A percentile compares a stretch with the other conserved stretches of the same genome.
Evolutionary conservation across 129 eudicot genomes (phyloP).

Genomic region (Lactuca saligna): DNA sequence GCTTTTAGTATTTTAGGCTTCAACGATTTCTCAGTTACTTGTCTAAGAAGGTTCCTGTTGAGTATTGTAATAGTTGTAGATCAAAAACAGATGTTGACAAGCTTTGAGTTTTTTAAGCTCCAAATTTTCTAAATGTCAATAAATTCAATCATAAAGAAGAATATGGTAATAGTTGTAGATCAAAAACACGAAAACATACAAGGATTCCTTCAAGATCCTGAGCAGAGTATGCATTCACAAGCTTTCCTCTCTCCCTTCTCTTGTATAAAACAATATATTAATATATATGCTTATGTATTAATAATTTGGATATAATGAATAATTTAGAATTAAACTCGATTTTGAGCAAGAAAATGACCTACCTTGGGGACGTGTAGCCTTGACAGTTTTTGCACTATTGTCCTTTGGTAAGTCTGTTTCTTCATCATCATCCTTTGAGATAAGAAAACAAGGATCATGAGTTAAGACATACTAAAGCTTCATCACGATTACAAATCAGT

Average conservation of each 20-base stretch:
- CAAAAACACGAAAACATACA: constrained; percentile 41
- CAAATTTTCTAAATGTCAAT: neutral
- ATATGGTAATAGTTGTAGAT: neutral
- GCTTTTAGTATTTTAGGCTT: no score
- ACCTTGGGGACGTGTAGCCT: constrained; percentile 80
- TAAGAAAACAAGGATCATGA: constrained; percentile 1
- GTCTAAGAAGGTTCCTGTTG: no score
- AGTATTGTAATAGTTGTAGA: no score
- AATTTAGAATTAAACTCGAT: neutral
- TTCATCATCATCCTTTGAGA: constrained; percentile 31
- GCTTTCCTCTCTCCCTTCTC: constrained; percentile 82
- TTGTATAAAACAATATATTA: constrained; percentile 49
- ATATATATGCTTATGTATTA: constrained; percentile 10
- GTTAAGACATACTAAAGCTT: constrained; percentile 10
- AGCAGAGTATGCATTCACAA: constrained; percentile 58
- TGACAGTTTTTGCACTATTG: constrained; percentile 35
- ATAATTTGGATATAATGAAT: neutral
- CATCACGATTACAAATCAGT: neutral
- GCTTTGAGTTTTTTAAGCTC: no score
- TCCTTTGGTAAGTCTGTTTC: constrained; percentile 29
- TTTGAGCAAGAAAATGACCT: constrained; percentile 44
- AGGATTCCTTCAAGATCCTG: constrained; percentile 90
- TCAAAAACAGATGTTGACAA: no score
- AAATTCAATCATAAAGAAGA: neutral
- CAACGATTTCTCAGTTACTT: no score